Percentiles rank a stretch among this genome's conserved stretches.
Conservation (phyloP, 257 asterid genomes). For the Plantago ovata region DNA sequence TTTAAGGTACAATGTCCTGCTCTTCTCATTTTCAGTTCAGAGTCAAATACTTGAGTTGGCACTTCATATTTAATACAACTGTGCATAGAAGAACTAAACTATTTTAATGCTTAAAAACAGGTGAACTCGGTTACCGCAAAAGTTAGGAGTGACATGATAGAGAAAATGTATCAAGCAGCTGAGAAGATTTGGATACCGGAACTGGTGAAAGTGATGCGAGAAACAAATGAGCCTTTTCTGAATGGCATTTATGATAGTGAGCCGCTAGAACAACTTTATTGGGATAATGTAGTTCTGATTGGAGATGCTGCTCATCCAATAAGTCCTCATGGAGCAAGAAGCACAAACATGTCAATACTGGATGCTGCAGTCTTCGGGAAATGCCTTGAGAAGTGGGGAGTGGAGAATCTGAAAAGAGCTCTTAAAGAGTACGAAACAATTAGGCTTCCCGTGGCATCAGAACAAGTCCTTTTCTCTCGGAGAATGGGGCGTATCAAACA, state of each 20-base stretch:
- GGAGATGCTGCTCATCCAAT: slow-evolving; percentile 98
- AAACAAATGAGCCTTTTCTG: slow-evolving; percentile 70
- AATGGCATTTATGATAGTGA: slow-evolving; percentile 76
- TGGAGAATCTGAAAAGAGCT: slow-evolving; percentile 40
- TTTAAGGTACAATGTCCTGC: slow-evolving; percentile 42
- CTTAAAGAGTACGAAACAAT: slow-evolving; percentile 62
- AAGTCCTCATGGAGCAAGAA: slow-evolving; percentile 84
- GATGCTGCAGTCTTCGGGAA: slow-evolving; percentile 81
- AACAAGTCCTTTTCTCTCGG: slow-evolving; percentile 69
- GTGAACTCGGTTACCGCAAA: slow-evolving; percentile 81
- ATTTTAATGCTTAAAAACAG: slow-evolving; percentile 27
- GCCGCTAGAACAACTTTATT: slow-evolving; percentile 50
- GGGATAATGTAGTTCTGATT: slow-evolving; percentile 65
- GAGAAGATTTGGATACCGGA: slow-evolving; percentile 67
- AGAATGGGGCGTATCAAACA: slow-evolving; percentile 70
- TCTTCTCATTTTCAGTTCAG: background rate
- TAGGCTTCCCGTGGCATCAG: slow-evolving; percentile 54
- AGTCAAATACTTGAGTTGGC: background rate
- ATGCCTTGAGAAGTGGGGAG: slow-evolving; percentile 66
- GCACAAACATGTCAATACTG: slow-evolving; percentile 90
- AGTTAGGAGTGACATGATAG: slow-evolving; percentile 59
- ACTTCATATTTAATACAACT: background rate
- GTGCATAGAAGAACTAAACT: background rate
- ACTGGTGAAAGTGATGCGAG: slow-evolving; percentile 46
- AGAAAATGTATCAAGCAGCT: slow-evolving; percentile 60